Base-by-base conservation (phyloP, 2,329 filamentous ascomycete species). In the Westerdykella ornata region DNA sequence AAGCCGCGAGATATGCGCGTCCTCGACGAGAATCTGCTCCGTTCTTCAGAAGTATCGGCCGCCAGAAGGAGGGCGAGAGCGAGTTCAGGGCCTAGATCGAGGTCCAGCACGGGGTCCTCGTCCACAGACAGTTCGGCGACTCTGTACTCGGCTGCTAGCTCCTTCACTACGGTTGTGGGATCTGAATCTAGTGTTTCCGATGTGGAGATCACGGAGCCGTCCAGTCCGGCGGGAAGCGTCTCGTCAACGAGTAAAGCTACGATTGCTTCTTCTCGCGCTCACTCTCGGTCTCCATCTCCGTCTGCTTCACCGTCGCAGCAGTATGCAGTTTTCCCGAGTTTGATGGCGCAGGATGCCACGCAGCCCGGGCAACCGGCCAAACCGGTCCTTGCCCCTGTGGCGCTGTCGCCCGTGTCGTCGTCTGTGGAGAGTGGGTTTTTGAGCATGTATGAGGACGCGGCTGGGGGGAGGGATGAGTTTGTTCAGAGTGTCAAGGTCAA, bases 1-100 rank as follows among this genome's bases (percentile, higher is more conserved):
- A 50, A 49, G 35, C 45, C 49, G 7, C 29, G 35, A 2, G 37
- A 26, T 14, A 36, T 46, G 28, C 41, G 46, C 9, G 35, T 37
- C 16, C 35, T 46, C 17, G 39, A 45, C 34, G 35, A 44, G 18
- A 39, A 42, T n/a, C 34, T 48, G 12, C 17, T 50, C 11, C 37
- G 32, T n/a, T 17, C 39, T 16, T 42, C 45, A 14, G 42, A 47
- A 14, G 9, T 42, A 3, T 16, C 26, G 16, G 36, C 42, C 5
- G 20, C 12, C 1, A 26, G 42, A 3, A 8, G 44, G 19, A 38
- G 41, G 16, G 38, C 37, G 13, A 31, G 43, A 5, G 28, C 44
- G 16, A 30, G 37, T 26, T 37, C 34, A n/a, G 28, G 26, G 3
- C 8, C 13, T 6, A 20, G 42, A 19, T 42, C 36, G 13, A 20